phyloP scores from a whole-genome alignment of 78 protist genomes.

The Chrysochromulina tobinii region DNA sequence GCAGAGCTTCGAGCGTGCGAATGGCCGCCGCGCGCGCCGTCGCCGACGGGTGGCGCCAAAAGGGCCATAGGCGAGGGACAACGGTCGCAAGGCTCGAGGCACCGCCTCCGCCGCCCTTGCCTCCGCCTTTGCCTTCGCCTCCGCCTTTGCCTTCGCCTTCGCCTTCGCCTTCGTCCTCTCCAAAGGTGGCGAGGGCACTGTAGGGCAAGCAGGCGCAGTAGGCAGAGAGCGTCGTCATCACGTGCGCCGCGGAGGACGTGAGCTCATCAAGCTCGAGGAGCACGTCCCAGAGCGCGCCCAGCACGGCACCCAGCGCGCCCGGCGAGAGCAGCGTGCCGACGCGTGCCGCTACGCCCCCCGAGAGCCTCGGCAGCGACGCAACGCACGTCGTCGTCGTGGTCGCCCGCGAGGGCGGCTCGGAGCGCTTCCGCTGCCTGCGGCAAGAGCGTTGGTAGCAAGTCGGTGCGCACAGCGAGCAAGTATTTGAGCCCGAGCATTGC shows the following conservation, averaged over 20 bases:
- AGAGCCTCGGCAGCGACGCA: slow-evolving; percentile 57
- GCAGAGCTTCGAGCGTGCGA: not conserved
- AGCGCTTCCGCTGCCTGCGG: slow-evolving; percentile 17
- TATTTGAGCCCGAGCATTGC: slow-evolving; percentile 70
- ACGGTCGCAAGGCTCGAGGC: not conserved
- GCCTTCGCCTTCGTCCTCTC: too few relatives aligned
- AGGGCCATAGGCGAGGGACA: slow-evolving; percentile 55
- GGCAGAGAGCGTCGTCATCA: slow-evolving; percentile 33
- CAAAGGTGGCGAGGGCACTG: not conserved
- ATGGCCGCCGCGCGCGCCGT: not conserved
- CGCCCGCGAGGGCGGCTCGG: not conserved
- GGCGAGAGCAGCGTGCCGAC: not conserved
- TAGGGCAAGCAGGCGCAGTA: not conserved
- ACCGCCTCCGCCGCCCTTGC: not conserved
- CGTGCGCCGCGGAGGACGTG: slow-evolving; percentile 50
- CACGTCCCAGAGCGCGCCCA: not conserved
- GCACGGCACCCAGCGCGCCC: not conserved
- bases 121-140: too few relatives aligned
- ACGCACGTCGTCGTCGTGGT: slow-evolving; percentile 69
- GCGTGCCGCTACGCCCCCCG: not conserved
- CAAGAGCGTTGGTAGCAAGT: not conserved
- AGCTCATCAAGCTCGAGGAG: slow-evolving; percentile 54
- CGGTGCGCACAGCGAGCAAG: slow-evolving; percentile 50
- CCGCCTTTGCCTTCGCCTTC: too few relatives aligned
- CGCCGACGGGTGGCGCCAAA: slow-evolving; percentile 19